Conservation (phyloP, 352 stramenopile species). For the Thalassiosira oceanica region DNA sequence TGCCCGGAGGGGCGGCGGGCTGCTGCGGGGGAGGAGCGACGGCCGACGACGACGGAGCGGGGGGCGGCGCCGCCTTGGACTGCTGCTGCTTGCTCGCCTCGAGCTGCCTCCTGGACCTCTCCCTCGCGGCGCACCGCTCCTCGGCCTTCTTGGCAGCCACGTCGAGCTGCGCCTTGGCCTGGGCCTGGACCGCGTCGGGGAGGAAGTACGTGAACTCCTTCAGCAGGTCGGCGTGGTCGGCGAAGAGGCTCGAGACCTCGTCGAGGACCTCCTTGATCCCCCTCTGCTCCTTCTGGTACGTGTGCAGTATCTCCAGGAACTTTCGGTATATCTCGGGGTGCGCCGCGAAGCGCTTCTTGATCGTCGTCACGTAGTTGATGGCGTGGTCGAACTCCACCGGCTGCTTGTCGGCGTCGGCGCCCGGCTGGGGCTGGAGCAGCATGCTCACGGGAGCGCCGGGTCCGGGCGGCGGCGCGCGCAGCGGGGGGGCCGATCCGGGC, state of each 20-base stretch:
- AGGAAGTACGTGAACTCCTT: slow-evolving; percentile 99
- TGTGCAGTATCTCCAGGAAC: slow-evolving; percentile 99
- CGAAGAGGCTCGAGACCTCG: slow-evolving; percentile 98
- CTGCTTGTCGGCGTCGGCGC: background rate
- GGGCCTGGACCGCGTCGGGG: slow-evolving; percentile 96
- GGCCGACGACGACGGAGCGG: background rate
- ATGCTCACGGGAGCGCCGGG: background rate
- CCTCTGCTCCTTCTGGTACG: slow-evolving; percentile 99
- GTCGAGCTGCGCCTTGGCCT: slow-evolving; percentile 86
- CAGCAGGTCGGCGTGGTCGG: slow-evolving; percentile 97
- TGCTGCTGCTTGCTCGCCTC: slow-evolving; percentile 7
- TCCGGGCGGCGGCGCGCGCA: background rate
- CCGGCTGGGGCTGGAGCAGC: no score
- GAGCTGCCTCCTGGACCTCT: slow-evolving; percentile 9
- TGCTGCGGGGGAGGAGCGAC: background rate
- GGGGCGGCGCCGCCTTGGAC: slow-evolving; percentile 8
- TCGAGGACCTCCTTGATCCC: slow-evolving; percentile 97
- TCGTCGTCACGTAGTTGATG: slow-evolving; percentile 98
- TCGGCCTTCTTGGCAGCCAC: slow-evolving; percentile 69
- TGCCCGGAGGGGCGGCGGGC: background rate
- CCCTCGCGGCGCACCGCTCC: slow-evolving; percentile 62
- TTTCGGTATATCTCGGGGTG: slow-evolving; percentile 98
- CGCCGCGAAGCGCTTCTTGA: slow-evolving; percentile 97
- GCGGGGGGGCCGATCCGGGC: background rate
- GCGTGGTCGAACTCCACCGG: slow-evolving; percentile 97